Evolutionary conservation across 192 early-diverging fungal species (phyloP), one percentile per base, ranked within the genome.

Genomic region (Coemansia javaensis): DNA sequence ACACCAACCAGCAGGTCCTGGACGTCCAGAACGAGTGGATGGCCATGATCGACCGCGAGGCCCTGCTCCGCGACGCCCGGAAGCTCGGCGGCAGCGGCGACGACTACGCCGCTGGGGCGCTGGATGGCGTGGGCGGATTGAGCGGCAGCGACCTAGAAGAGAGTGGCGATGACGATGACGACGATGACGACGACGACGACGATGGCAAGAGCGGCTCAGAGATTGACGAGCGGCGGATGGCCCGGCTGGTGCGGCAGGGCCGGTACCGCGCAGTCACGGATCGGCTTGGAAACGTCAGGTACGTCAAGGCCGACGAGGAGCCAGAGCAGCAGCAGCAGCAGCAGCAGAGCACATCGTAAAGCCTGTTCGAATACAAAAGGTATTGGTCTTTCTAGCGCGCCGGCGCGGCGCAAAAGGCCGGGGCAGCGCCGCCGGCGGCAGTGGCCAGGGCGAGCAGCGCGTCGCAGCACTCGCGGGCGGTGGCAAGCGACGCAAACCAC

Each of bases 21-120:
- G 59, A 74, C 23, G 84, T 77, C 7, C 91, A 92, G 58, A 88
- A 85, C 37, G 81, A 87, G 56, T 96, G 88, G 59, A 67, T 98
- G 13, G 80, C 79, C 13, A 70, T 78, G 63, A 78, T 90, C 31
- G 85, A 91, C 43, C 72, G 78, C 27, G 85, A 88, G 51, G 71
- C 77, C 16, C 66, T 78, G 20, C 53, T 68, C 17, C 72, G 67
- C 12, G 70, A 79, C 31, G 46, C 44, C 30, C 33, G 40, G 8
- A 54, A 66, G 44, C 39, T 63, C 31, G 42, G 43, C 12, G 34
- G 50, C 33, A 45, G 48, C 20, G 18, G 31, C 7, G 47, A 58
- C 10, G 48, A 64, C 17, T 53, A 46, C 37, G 27, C 47, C 17
- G n/a, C n/a, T n/a, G n/a, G n/a, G n/a, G n/a, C n/a, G n/a, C n/a